Evolutionary conservation across 257 asterid genomes (phyloP).

Genomic region (Petunia secreta): DNA sequence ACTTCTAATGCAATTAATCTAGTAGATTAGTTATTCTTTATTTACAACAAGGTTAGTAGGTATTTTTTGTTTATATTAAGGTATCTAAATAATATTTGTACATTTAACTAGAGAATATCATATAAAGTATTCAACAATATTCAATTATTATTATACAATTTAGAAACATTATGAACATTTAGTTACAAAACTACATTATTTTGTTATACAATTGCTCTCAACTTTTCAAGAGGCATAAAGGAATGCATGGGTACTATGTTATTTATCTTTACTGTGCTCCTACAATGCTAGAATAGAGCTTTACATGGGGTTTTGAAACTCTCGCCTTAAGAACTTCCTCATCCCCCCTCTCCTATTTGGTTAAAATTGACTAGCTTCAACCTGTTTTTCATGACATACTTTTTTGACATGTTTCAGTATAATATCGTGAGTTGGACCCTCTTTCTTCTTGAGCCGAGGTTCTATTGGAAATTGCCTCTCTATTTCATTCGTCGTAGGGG

Average conservation of each 20-base stretch:
- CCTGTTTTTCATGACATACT: not conserved
- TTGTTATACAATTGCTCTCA: not conserved
- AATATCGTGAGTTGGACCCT: not conserved
- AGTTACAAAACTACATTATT: not conserved
- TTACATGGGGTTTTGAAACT: not conserved
- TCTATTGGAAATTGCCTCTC: too few relatives aligned
- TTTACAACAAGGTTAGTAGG: not conserved
- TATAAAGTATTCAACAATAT: not conserved
- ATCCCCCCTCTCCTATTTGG: slow-evolving; percentile 1
- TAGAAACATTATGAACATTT: not conserved
- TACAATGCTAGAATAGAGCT: slow-evolving; percentile 4
- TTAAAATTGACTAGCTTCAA: not conserved
- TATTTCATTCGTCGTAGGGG: too few relatives aligned
- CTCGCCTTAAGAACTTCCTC: not conserved
- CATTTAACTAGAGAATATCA: slow-evolving; percentile 10
- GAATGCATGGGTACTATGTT: slow-evolving; percentile 22
- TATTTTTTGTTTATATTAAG: not conserved
- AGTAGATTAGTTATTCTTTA: not conserved
- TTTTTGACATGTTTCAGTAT: slow-evolving; percentile 12
- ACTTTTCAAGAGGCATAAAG: not conserved
- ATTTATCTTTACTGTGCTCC: not conserved
- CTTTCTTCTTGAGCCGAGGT: too few relatives aligned
- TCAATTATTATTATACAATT: not conserved
- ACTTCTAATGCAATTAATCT: not conserved
- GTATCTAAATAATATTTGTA: not conserved